These are phyloP conservation scores for Pluteus cervinus DNA, from an alignment of 768 basidiomycete genomes.

Conservation along the genomic window DNA sequence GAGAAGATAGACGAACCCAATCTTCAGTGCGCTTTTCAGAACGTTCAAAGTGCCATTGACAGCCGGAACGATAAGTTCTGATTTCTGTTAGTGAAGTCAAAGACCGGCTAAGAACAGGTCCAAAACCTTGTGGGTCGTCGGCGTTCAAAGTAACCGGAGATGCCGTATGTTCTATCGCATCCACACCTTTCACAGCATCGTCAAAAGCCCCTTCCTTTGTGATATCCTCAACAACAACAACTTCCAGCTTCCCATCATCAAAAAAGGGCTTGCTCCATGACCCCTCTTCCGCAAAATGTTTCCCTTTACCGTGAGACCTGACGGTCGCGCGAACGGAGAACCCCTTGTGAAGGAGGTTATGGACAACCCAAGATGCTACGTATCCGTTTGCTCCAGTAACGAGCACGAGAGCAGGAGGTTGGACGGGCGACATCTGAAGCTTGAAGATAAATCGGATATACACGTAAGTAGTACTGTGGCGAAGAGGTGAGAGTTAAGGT, in stretches of 20 bases:
- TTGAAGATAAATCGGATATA: no score
- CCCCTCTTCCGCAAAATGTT: conserved; percentile 50
- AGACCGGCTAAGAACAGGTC: no score
- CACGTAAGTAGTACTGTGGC: no score
- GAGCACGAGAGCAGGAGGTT: conserved; percentile 30
- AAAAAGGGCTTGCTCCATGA: conserved; percentile 43
- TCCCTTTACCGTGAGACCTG: conserved; percentile 51
- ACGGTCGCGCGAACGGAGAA: conserved; percentile 64
- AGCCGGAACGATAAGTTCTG: conserved; percentile 68
- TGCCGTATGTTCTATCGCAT: conserved; percentile 65
- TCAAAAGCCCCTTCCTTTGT: conserved; percentile 64
- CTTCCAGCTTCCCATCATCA: conserved; percentile 54
- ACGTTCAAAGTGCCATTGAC: conserved; percentile 64
- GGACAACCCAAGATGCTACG: conserved; percentile 54
- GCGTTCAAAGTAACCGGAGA: conserved; percentile 50
- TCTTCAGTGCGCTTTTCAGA: conserved; percentile 50
- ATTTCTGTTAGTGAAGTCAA: neutral
- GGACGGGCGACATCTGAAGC: conserved; percentile 28
- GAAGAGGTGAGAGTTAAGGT: no score
- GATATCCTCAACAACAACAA: conserved; percentile 69
- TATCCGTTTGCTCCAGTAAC: conserved; percentile 58
- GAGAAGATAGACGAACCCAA: conserved; percentile 15
- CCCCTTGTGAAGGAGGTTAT: conserved; percentile 50
- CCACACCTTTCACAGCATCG: conserved; percentile 70
- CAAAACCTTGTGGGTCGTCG: conserved; percentile 34